Evolutionary conservation across 73 alveolate genomes (phyloP).

Genomic region (Paramecium biaurelia): DNA sequence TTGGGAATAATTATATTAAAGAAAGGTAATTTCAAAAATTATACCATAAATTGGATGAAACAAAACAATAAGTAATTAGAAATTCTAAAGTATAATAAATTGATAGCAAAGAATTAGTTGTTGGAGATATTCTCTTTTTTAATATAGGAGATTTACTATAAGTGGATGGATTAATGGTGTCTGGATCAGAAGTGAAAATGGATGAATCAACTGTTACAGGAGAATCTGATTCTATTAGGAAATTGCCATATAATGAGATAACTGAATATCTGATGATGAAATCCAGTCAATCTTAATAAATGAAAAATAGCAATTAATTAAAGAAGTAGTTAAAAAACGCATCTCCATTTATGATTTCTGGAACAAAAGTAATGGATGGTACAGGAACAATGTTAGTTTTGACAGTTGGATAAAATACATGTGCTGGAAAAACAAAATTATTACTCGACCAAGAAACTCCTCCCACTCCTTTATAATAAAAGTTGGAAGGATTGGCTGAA

Average conservation of each 20-base stretch:
- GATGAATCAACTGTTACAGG: slow-evolving; percentile 75
- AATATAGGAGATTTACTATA: slow-evolving; percentile 71
- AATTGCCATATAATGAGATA: slow-evolving; percentile 51
- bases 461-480: slow-evolving; percentile 68
- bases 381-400: slow-evolving; percentile 64
- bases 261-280: neutral
- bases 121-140: slow-evolving; percentile 68
- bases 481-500: slow-evolving; percentile 82
- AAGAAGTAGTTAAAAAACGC: neutral
- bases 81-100: slow-evolving; percentile 57
- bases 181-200: slow-evolving; percentile 67
- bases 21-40: slow-evolving; percentile 56
- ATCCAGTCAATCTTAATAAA: neutral
- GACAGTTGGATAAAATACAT: slow-evolving; percentile 65
- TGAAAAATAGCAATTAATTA: neutral
- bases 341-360: slow-evolving; percentile 36
- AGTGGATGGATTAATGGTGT: slow-evolving; percentile 67
- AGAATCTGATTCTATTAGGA: slow-evolving; percentile 68
- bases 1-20: slow-evolving; percentile 89
- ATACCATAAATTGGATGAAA: slow-evolving; percentile 65
- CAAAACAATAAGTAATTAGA: slow-evolving; percentile 67
- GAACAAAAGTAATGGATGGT: slow-evolving; percentile 72
- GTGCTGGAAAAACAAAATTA: slow-evolving; percentile 49
- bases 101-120: slow-evolving; percentile 67
- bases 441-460: slow-evolving; percentile 52